Evolutionary conservation across 2,329 filamentous ascomycete genomes (phyloP), one percentile per base, ranked within the genome.

Genomic region (Hyphodiscus sp.): DNA sequence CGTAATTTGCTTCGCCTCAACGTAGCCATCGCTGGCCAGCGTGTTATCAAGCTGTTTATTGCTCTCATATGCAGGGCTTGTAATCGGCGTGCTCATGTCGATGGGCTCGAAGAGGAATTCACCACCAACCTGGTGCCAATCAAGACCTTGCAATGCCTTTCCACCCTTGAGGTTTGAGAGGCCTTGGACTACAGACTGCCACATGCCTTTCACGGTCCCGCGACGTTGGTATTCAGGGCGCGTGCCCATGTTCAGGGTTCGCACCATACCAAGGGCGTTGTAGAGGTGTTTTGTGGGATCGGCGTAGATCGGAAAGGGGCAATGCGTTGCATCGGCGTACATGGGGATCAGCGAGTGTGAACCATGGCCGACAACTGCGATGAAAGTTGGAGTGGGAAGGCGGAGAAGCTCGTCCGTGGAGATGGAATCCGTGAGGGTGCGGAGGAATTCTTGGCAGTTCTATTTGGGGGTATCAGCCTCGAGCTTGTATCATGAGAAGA

Each of bases 1-100:
- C 1, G 81, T 83, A 26, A 89, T 78, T 51, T 73, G 73, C 70
- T 87, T 86, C 63, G 80, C 74, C 63, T 80, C 74, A 2, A 68
- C 63, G 20, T 51, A 51, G 4, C 58, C 60, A 44, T 51, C 49
- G 8, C 55, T 56, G 26, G 54, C 6, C 29, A 56, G 54, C 1
- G 48, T 51, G 1, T 52, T 60, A 5, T 55, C 45, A 46, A 60
- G 51, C 23, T 56, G 49, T 19, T 51, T 55, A 19, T 46, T 33
- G 16, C 51, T 47, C 26, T 56, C 53, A 16, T 48, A 43, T 7
- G 30, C 45, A 7, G 57, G 57, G 20, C 53, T 57, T n/a, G 43
- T 41, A 19, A 62, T 58, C 8, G 62, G 63, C 2, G 60, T 64
- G 1, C 43, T 45, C 6, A 55, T 26, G 38, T 63, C 50, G 2